Percentiles rank a stretch among this genome's conserved stretches.
Evolutionary conservation across 2,329 filamentous ascomycete genomes (phyloP).

Genomic region (Claviceps sp.): DNA sequence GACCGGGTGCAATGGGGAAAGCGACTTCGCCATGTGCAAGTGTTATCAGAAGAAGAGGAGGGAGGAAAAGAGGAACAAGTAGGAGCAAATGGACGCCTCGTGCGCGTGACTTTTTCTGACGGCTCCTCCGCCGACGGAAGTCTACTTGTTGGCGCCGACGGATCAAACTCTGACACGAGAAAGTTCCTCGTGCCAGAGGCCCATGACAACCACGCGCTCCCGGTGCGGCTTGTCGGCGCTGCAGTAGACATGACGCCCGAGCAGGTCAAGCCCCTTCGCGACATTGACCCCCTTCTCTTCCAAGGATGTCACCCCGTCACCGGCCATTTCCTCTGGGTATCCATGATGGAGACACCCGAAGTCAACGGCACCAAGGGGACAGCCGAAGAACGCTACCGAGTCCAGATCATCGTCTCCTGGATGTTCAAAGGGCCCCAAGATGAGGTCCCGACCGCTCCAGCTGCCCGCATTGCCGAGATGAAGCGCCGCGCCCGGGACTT

Average conservation of each 20-base stretch:
- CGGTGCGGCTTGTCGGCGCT: constrained; percentile 24
- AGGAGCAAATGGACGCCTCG: neutral
- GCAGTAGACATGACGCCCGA: constrained; percentile 23
- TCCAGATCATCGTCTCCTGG: constrained; percentile 35
- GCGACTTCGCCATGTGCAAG: constrained; percentile 15
- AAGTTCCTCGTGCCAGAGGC: constrained; percentile 19
- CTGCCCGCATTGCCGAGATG: constrained; percentile 25
- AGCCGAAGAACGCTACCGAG: constrained; percentile 21
- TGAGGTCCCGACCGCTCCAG: constrained; percentile 19
- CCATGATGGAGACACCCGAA: constrained; percentile 28
- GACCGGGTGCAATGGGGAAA: constrained; percentile 20
- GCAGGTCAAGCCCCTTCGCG: constrained; percentile 25
- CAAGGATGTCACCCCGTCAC: constrained; percentile 38
- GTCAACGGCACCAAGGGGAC: constrained; percentile 21
- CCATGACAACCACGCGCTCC: constrained; percentile 20
- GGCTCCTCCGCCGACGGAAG: constrained; percentile 19
- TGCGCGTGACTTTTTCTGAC: constrained; percentile 18
- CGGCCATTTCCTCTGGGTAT: constrained; percentile 36
- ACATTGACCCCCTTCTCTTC: constrained; percentile 40
- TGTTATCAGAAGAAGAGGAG: constrained; percentile 8
- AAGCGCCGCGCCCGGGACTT: constrained; percentile 20
- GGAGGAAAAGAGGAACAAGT: neutral
- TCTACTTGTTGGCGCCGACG: constrained; percentile 27
- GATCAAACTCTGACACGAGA: constrained; percentile 23
- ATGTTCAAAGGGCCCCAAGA: constrained; percentile 18